Evolutionary conservation across 345 rosid genomes (phyloP).

Genomic region (Sapria himalayana): DNA sequence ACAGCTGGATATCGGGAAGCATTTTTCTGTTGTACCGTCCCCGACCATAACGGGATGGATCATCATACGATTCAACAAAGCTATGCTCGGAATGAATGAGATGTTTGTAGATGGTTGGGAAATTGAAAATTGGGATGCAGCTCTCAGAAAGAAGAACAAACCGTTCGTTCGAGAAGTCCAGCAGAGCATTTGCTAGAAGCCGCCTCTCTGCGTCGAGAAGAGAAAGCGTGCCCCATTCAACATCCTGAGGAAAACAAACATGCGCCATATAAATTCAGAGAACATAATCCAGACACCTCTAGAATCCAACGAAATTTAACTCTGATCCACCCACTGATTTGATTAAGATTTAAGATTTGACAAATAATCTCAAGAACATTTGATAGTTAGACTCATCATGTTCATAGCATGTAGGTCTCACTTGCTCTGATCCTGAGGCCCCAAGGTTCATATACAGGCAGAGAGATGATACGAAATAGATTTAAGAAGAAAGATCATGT

Average conservation of each 20-base stretch:
- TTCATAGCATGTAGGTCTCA: no score
- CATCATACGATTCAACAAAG: slow-evolving; percentile 78
- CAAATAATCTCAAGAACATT: no score
- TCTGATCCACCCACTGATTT: no score
- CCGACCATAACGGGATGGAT: slow-evolving; percentile 71
- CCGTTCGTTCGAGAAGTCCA: slow-evolving; percentile 72
- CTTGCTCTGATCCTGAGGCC: no score
- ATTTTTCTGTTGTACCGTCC: slow-evolving; percentile 77
- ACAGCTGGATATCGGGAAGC: slow-evolving; percentile 60
- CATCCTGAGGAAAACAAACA: slow-evolving; percentile 23
- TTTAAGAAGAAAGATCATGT: no score
- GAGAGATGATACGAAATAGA: no score
- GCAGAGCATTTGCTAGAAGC: slow-evolving; percentile 68
- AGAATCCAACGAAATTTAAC: no score
- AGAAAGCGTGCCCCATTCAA: slow-evolving; percentile 57
- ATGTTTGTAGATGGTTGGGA: slow-evolving; percentile 56
- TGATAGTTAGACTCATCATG: no score
- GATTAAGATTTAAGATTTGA: no score
- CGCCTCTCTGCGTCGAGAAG: slow-evolving; percentile 79
- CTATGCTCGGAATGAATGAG: slow-evolving; percentile 46
- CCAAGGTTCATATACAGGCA: no score
- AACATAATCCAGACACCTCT: no score
- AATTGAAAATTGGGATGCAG: slow-evolving; percentile 79
- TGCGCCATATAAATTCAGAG: no score
- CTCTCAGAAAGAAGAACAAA: slow-evolving; percentile 87